These are phyloP conservation scores for Mortierella sp. DNA, from an alignment of 371 early-diverging fungal genomes.

Conservation along the genomic window DNA sequence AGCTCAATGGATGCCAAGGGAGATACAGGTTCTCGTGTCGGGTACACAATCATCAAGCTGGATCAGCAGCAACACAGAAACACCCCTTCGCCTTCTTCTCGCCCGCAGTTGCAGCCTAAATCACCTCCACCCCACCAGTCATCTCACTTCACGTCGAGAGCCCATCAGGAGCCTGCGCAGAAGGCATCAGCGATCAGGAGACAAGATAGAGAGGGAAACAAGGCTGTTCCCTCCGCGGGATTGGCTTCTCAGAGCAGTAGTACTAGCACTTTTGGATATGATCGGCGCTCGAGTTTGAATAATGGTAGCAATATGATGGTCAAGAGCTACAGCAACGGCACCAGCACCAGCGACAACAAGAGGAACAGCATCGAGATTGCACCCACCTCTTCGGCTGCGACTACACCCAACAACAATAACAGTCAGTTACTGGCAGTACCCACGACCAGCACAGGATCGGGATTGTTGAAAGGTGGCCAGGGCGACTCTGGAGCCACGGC, in stretches of 20 bases:
- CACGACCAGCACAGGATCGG: neutral
- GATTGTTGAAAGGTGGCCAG: neutral
- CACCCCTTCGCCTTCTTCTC: neutral
- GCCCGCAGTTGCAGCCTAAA: neutral
- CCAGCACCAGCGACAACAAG: neutral
- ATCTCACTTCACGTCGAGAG: neutral
- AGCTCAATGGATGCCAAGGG: slow-evolving; percentile 24
- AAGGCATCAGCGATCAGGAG: neutral
- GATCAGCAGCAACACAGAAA: neutral
- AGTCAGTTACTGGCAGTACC: neutral
- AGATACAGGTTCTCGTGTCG: neutral
- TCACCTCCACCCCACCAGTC: neutral
- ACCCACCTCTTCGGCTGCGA: too few relatives aligned
- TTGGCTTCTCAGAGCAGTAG: neutral
- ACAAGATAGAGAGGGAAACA: neutral
- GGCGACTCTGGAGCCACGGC: neutral
- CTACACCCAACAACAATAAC: too few relatives aligned
- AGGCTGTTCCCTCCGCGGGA: neutral
- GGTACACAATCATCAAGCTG: slow-evolving; percentile 20
- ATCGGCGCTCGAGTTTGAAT: slow-evolving; percentile 33
- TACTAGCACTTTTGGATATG: slow-evolving; percentile 34
- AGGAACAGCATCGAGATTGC: too few relatives aligned
- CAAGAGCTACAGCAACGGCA: neutral
- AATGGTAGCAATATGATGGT: neutral
- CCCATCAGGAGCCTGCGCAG: neutral